Evolutionary conservation across 768 basidiomycete species (phyloP).

Genomic region (Tephrocybe rancida): DNA sequence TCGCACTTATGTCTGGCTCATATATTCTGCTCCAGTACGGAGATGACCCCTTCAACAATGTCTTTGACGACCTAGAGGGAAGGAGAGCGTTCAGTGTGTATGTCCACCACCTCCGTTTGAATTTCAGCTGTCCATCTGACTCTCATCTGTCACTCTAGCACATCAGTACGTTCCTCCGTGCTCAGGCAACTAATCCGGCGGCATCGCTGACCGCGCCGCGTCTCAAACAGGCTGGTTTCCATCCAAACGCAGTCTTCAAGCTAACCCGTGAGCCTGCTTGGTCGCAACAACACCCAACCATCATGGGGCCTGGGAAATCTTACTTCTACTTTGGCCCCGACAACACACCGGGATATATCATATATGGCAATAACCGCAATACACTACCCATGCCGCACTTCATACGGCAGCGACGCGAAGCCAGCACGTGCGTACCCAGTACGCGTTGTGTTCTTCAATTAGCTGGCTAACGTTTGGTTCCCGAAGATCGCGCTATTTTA

Average conservation of each 20-base stretch:
- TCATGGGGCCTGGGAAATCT: slow-evolving; percentile 82
- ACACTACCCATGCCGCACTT: slow-evolving; percentile 59
- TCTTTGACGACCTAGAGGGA: slow-evolving; percentile 65
- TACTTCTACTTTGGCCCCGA: slow-evolving; percentile 77
- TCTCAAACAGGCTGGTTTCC: slow-evolving; percentile 47
- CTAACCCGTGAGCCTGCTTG: slow-evolving; percentile 67
- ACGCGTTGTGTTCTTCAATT: slow-evolving; percentile 4
- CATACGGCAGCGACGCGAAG: slow-evolving; percentile 57
- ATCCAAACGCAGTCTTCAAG: slow-evolving; percentile 64
- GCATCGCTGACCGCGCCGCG: background rate
- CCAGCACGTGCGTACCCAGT: slow-evolving; percentile 55
- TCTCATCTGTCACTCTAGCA: slow-evolving; percentile 11
- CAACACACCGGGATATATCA: slow-evolving; percentile 59
- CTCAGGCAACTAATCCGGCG: background rate
- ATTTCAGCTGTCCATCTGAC: slow-evolving; percentile 17
- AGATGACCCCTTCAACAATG: slow-evolving; percentile 60
- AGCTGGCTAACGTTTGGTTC: slow-evolving; percentile 5
- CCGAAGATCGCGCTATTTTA: slow-evolving; percentile 73
- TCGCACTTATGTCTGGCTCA: slow-evolving; percentile 20
- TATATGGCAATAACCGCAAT: slow-evolving; percentile 66
- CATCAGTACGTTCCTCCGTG: slow-evolving; percentile 4
- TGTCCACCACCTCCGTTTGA: slow-evolving; percentile 25
- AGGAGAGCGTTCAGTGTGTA: slow-evolving; percentile 71
- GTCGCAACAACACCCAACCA: slow-evolving; percentile 65
- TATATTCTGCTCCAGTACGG: slow-evolving; percentile 66